Percentiles rank a stretch among this genome's conserved stretches.
Conservation (phyloP, 1,284 basidiomycete species). For the Heterobasidion irregulare region DNA sequence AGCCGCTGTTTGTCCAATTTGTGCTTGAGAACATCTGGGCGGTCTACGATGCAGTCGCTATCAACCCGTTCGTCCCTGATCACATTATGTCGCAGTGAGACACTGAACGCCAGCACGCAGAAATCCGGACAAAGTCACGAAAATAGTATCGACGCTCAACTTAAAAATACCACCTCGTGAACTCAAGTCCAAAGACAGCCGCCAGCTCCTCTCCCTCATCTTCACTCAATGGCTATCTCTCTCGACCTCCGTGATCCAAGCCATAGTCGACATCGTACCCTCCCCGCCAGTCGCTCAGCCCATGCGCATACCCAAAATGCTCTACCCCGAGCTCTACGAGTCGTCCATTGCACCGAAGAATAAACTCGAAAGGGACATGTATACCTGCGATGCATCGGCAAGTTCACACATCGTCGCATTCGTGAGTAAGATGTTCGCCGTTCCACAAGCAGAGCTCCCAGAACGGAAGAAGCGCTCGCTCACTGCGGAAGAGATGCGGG, state of each 20-base stretch:
- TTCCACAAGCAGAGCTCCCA: slow-evolving; percentile 74
- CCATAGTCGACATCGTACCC: slow-evolving; percentile 89
- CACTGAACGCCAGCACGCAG: slow-evolving; percentile 28
- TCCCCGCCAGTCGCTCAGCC: slow-evolving; percentile 80
- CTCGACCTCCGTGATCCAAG: slow-evolving; percentile 88
- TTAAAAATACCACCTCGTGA: slow-evolving; percentile 87
- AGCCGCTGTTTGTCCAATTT: slow-evolving; percentile 98
- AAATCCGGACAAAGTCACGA: slow-evolving; percentile 81
- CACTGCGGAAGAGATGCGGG: slow-evolving; percentile 85
- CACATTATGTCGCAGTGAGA: neutral
- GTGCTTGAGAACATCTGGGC: slow-evolving; percentile 97
- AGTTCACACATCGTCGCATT: slow-evolving; percentile 73
- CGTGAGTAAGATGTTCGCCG: slow-evolving; percentile 98
- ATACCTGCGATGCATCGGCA: slow-evolving; percentile 55
- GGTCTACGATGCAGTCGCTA: slow-evolving; percentile 83
- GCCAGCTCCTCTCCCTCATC: slow-evolving; percentile 78
- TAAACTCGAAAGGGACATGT: slow-evolving; percentile 79
- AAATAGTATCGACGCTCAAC: slow-evolving; percentile 81
- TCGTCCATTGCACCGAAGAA: slow-evolving; percentile 55
- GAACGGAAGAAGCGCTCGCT: slow-evolving; percentile 74
- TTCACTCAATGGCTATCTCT: slow-evolving; percentile 97
- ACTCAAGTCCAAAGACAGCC: slow-evolving; percentile 85
- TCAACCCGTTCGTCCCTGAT: slow-evolving; percentile 66
- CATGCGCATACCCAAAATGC: slow-evolving; percentile 84
- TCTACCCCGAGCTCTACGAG: slow-evolving; percentile 75